Conservation (phyloP, 345 rosid species). For the Geranium brycei region DNA sequence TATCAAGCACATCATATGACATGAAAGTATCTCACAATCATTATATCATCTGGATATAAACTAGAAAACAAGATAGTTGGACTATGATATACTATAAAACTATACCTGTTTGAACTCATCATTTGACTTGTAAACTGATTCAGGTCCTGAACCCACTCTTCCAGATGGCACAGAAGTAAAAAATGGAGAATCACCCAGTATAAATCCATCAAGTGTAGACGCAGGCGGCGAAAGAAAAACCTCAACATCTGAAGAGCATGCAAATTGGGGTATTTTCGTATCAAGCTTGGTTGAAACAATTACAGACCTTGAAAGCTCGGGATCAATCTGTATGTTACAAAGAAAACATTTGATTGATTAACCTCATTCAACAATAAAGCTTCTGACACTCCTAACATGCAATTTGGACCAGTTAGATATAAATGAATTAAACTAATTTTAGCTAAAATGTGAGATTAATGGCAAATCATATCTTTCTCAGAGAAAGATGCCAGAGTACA, state of each 20-base stretch:
- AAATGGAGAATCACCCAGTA: slow-evolving; percentile 76
- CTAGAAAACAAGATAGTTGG: neutral
- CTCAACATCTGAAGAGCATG: slow-evolving; percentile 77
- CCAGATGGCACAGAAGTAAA: slow-evolving; percentile 97
- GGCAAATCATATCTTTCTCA: too few relatives aligned
- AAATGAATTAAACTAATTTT: too few relatives aligned
- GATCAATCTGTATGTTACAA: slow-evolving; percentile 58
- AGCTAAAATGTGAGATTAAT: too few relatives aligned
- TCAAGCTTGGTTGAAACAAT: slow-evolving; percentile 88
- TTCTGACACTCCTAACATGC: too few relatives aligned
- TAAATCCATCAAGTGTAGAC: slow-evolving; percentile 72
- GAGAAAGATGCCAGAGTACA: too few relatives aligned
- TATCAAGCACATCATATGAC: too few relatives aligned
- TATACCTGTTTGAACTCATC: slow-evolving; percentile 86
- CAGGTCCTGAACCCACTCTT: slow-evolving; percentile 71
- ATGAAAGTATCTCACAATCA: neutral
- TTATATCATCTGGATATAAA: neutral
- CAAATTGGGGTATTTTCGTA: slow-evolving; percentile 88
- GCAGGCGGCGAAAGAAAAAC: slow-evolving; percentile 87
- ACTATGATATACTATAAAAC: slow-evolving; percentile 11
- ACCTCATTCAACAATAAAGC: neutral
- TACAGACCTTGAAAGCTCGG: slow-evolving; percentile 81
- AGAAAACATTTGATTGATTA: slow-evolving; percentile 9
- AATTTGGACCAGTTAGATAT: too few relatives aligned
- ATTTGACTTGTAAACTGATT: slow-evolving; percentile 61